Conservation (phyloP, 768 basidiomycete genomes). For the Pisolithus orientalis region DNA sequence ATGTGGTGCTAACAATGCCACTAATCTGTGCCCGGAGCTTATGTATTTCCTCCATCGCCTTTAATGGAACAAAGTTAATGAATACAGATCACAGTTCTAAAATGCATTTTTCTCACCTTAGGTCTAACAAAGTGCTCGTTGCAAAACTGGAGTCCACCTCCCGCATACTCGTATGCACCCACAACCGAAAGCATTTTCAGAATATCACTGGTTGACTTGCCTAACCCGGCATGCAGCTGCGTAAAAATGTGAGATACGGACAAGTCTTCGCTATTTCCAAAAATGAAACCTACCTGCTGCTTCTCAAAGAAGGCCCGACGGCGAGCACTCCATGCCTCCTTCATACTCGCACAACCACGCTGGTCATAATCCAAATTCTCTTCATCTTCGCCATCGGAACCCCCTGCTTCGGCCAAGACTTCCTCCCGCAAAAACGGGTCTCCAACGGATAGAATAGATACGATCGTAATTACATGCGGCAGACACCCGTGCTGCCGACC, state of each 20-base stretch:
- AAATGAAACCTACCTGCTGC: conserved; percentile 53
- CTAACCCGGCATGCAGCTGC: conserved; percentile 75
- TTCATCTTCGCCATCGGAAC: conserved; percentile 32
- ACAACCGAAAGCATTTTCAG: conserved; percentile 89
- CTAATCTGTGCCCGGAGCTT: conserved; percentile 88
- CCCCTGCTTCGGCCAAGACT: conserved; percentile 41
- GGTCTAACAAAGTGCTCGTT: conserved; percentile 80
- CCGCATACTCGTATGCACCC: conserved; percentile 92
- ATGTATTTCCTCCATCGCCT: conserved; percentile 99
- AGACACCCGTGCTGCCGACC: conserved; percentile 83
- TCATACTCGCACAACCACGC: conserved; percentile 41
- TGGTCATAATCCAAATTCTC: conserved; percentile 39
- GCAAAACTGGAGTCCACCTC: conserved; percentile 78
- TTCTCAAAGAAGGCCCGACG: conserved; percentile 79
- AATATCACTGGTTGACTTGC: conserved; percentile 75
- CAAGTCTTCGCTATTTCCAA: not conserved
- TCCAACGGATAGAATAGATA: conserved; percentile 88
- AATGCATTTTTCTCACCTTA: conserved; percentile 51
- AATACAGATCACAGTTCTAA: not conserved
- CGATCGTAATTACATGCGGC: conserved; percentile 86
- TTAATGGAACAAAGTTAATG: not conserved
- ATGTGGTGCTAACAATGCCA: conserved; percentile 75
- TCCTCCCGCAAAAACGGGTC: conserved; percentile 93
- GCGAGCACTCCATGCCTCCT: conserved; percentile 51
- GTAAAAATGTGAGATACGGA: conserved; percentile 1